phyloP scores from a whole-genome alignment of 1,139 yeast genomes.

The Blastobotrys malaysiensis region DNA sequence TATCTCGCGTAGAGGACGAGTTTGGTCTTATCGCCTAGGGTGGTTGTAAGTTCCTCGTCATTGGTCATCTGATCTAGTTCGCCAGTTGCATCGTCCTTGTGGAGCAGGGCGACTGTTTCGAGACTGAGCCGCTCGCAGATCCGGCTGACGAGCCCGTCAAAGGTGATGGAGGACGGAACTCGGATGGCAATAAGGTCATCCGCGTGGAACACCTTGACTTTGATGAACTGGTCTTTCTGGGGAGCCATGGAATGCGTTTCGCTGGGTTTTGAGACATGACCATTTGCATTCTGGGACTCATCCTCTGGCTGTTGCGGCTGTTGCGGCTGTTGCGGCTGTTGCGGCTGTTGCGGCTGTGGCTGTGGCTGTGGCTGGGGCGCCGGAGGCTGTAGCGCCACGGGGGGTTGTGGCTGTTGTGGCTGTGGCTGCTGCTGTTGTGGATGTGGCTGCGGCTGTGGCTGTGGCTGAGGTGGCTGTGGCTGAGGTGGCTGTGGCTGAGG shows the following conservation, averaged over 20 bases:
- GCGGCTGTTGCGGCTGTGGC: no score
- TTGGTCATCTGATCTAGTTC: slow-evolving; percentile 26
- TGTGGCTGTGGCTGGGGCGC: no score
- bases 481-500: no score
- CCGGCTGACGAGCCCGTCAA: slow-evolving; percentile 56
- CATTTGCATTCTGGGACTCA: background rate
- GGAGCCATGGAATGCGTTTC: slow-evolving; percentile 7
- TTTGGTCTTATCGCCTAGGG: slow-evolving; percentile 32
- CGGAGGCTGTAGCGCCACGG: no score
- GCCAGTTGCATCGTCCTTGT: slow-evolving; percentile 28
- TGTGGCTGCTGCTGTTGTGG: no score
- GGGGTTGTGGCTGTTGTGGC: no score
- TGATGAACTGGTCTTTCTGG: slow-evolving; percentile 29
- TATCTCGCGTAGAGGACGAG: slow-evolving; percentile 33
- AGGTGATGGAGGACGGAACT: slow-evolving; percentile 56
- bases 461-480: no score
- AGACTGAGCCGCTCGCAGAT: slow-evolving; percentile 58
- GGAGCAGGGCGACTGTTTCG: slow-evolving; percentile 26
- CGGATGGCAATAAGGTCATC: slow-evolving; percentile 89
- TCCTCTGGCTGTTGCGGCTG: background rate
- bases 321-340: no score
- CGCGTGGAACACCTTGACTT: slow-evolving; percentile 82
- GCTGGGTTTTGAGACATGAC: slow-evolving; percentile 9
- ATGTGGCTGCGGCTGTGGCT: no score
- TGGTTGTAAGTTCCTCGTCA: slow-evolving; percentile 30